Evolutionary conservation across 768 basidiomycete genomes (phyloP), one percentile per base, ranked within the genome.

Genomic region (Rhodotorula sphaerocarpa): DNA sequence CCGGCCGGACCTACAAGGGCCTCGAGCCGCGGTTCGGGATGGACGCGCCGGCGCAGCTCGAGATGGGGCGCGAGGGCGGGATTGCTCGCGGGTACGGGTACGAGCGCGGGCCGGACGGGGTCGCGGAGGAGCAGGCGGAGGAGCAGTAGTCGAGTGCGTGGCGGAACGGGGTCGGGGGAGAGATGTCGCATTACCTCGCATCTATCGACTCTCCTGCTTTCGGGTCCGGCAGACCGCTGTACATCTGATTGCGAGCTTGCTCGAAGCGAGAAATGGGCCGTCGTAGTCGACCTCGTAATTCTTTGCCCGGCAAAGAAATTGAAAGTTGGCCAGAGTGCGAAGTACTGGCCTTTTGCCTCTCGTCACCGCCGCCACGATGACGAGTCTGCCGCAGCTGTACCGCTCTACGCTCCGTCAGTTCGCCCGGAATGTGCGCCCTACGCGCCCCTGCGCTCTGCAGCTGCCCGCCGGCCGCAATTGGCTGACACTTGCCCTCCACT

Each of bases 41-140:
- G 73, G 88, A 93, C 71, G 81, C 79, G 2, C 91, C 92, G 0
- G 82, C 86, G 65, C 74, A 85, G 44, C 75, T 97, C 61, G 89
- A 95, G 76, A 87, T 93, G 74, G 93, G 93, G 0, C 77, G 90
- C 50, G 57, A 64, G 48, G 87, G 82, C 68, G 93, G 93, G 9
- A 86, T 93, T 50, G 90, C 93, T 43, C 81, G 86, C 65, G 89
- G 87, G 15, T 96, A 97, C 74, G 74, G 72, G 18, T 80, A 80
- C 50, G 85, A 87, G 44, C 44, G 30, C 43, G 18, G 27, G 3
- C 7, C 23, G 11, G n/a, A 43, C 28, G 59, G 43, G 27, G 44
- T 20, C 9, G 20, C 2, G 48, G n/a, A 27, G 23, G n/a, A 27
- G 23, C 31, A 16, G 14, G 55, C 4, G 15, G 55, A 36, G 43